phyloP scores from a whole-genome alignment of 345 rosid species.

The Arabidopsis arenosa region DNA sequence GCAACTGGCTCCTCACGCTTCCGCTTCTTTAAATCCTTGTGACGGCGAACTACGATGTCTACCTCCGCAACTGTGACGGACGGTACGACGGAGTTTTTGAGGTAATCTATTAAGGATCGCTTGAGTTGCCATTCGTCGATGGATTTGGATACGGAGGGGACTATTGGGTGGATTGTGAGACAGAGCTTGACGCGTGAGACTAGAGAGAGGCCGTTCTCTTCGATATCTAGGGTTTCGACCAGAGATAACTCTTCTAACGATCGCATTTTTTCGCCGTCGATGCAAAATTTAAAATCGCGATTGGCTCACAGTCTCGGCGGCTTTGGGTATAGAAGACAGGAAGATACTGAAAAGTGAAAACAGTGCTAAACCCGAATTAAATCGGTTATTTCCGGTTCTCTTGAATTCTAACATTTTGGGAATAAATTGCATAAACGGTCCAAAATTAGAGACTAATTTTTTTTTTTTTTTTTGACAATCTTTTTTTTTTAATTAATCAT shows the following conservation, averaged over 20 bases:
- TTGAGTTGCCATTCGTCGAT: conserved; percentile 94
- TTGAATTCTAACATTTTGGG: too few species aligned
- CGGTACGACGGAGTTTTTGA: conserved; percentile 59
- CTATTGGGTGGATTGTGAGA: conserved; percentile 64
- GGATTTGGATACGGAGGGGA: conserved; percentile 64
- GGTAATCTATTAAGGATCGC: conserved; percentile 70
- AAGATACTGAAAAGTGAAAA: neutral
- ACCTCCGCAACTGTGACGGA: conserved; percentile 64
- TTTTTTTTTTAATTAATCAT: too few species aligned
- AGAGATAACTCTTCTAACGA: conserved; percentile 68
- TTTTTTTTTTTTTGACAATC: too few species aligned
- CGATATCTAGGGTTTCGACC: conserved; percentile 69
- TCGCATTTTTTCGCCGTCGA: conserved; percentile 49
- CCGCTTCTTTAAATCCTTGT: conserved; percentile 85
- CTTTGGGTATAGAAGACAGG: neutral
- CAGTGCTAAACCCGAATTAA: neutral
- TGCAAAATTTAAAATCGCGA: conserved; percentile 18
- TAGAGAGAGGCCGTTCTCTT: conserved; percentile 57
- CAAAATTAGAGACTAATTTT: neutral
- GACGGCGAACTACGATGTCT: conserved; percentile 65
- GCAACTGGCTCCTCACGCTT: conserved; percentile 90
- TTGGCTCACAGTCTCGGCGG: conserved; percentile 4
- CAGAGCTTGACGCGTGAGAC: conserved; percentile 74
- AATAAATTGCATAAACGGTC: neutral
- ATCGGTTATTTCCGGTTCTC: neutral